Evolutionary conservation across 805 yeast species (phyloP).

Genomic region (Komagataella populi): DNA sequence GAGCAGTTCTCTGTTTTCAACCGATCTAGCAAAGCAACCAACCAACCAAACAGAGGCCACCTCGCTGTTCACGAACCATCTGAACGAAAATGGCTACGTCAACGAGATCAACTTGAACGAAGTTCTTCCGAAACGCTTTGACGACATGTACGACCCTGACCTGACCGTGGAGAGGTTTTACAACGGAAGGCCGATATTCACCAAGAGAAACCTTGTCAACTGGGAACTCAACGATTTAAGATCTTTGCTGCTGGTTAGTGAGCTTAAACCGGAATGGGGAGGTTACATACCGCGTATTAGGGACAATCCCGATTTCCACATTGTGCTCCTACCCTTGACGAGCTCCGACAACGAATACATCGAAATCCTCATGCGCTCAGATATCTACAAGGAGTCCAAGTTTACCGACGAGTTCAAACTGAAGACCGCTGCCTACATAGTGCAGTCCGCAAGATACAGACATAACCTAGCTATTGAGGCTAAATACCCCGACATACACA

Average conservation of each 20-base stretch:
- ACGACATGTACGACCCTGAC: constrained; percentile 47
- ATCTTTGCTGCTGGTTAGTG: constrained; percentile 42
- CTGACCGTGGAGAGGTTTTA: constrained; percentile 28
- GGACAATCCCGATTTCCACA: constrained; percentile 5
- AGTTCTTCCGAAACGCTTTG: constrained; percentile 36
- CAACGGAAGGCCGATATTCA: constrained; percentile 50
- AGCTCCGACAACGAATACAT: constrained; percentile 35
- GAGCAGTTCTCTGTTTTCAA: constrained; percentile 1
- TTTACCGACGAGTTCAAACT: constrained; percentile 37
- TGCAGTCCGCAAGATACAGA: constrained; percentile 39
- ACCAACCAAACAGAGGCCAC: constrained; percentile 1
- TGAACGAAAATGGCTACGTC: not conserved
- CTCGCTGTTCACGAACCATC: not conserved
- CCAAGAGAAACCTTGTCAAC: constrained; percentile 47
- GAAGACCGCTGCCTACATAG: constrained; percentile 51
- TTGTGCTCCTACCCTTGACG: constrained; percentile 28
- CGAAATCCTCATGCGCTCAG: constrained; percentile 37
- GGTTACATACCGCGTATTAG: constrained; percentile 19
- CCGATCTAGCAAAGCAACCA: constrained; percentile 3
- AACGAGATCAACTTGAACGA: constrained; percentile 23
- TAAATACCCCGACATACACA: constrained; percentile 10
- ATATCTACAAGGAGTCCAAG: constrained; percentile 52
- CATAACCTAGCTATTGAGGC: constrained; percentile 18
- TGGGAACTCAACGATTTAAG: constrained; percentile 65
- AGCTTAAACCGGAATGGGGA: constrained; percentile 41